A percentile compares a stretch with the other conserved stretches of the same genome.
phyloP scores from a whole-genome alignment of 2,329 filamentous ascomycete species.

The Metarhizium album region DNA sequence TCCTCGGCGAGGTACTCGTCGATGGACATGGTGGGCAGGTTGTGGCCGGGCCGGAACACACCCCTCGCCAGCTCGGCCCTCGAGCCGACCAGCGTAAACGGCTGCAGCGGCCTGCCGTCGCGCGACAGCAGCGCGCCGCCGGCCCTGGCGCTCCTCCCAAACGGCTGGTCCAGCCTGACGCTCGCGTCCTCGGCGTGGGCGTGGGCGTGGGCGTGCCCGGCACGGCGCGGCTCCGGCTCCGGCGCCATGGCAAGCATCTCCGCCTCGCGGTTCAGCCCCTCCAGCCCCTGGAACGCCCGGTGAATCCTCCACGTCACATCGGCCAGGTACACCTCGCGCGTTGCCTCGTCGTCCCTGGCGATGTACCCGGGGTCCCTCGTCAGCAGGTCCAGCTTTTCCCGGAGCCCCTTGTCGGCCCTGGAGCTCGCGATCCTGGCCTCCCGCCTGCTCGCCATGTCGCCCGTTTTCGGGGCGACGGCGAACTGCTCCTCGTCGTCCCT shows the following conservation, averaged over 20 bases:
- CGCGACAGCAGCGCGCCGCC: constrained; percentile 66
- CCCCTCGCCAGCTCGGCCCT: constrained; percentile 65
- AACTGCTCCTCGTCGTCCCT: constrained; percentile 62
- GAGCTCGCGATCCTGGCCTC: constrained; percentile 81
- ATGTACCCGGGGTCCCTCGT: constrained; percentile 38
- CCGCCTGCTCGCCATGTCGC: constrained; percentile 55
- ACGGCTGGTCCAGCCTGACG: constrained; percentile 60
- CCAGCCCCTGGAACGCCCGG: constrained; percentile 76
- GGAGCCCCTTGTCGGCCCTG: constrained; percentile 74
- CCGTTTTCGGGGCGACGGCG: constrained; percentile 50
- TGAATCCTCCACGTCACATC: constrained; percentile 65
- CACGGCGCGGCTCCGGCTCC: constrained; percentile 34
- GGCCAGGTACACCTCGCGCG: constrained; percentile 68
- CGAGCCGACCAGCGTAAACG: constrained; percentile 75
- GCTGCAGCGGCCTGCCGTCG: constrained; percentile 76
- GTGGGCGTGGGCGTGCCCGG: too few species aligned
- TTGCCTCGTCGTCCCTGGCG: constrained; percentile 68
- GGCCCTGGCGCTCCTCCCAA: constrained; percentile 34
- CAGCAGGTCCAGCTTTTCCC: constrained; percentile 61
- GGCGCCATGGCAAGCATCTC: constrained; percentile 72
- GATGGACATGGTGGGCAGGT: constrained; percentile 92
- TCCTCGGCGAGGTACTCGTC: constrained; percentile 97
- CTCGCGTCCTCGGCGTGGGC: constrained; percentile 25
- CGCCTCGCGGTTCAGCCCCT: constrained; percentile 73
- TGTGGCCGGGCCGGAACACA: constrained; percentile 86